Evolutionary conservation across 78 protist genomes (phyloP), one percentile per base, ranked within the genome.

Genomic region (Protostelium mycophagum): DNA sequence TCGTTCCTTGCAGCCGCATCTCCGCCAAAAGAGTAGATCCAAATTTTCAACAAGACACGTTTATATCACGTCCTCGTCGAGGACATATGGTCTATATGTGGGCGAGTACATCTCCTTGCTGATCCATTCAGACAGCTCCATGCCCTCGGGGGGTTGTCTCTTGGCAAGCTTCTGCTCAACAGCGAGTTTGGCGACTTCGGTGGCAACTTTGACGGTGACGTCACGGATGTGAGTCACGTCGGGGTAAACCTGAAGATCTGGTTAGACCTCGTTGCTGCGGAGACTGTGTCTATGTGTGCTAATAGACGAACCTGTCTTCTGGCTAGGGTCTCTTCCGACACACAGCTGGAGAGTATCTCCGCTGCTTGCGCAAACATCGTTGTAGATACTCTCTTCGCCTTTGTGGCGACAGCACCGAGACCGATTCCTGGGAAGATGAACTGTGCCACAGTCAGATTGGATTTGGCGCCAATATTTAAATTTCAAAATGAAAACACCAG

Each of bases 371-470:
- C 34, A 86, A 98, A 34, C 96, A 96, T 94, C 28, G 28, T 63
- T 86, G 97, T 97, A 23, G 98, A 90, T 85, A 97, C 95, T n/a
- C 25, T 83, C 9, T 0, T 88, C 28, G 98, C 93, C 1, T 85
- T 38, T 63, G 91, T 83, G 28, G 91, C 83, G 34, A 38, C 0
- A 25, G 96, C 86, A 25, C 98, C 99, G 29, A 97, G 89, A 36
- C 98, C 99, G 29, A 98, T 63, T 63, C 98, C 99, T 28, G 99
- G 99, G 97, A 98, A 97, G 91, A 97, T 93, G 96, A 93, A 97
- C 73, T 51, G 73, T 51, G 5, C 73, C 31, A 25, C 73, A 51
- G 5, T 16, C 5, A 16, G 31, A 51, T 51, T 51, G 73, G 31
- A 51, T 5, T 25, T 51, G 73, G 73, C 5, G 31, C 5, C 23